Conservation (phyloP, 352 stramenopile genomes). For the Aphanomyces stellatus region DNA sequence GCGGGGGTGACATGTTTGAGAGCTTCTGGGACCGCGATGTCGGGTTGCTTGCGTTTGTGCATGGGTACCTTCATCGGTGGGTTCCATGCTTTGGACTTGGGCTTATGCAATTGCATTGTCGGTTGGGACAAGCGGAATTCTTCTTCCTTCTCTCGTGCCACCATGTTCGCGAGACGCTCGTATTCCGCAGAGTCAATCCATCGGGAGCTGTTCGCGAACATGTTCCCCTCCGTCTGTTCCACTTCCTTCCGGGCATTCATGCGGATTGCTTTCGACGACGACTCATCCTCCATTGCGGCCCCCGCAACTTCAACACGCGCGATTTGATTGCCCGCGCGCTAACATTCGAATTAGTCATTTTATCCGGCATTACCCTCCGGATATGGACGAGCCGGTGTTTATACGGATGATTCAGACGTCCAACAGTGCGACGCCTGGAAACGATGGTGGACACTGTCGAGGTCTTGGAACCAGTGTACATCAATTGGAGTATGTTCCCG, state of each 20-base stretch:
- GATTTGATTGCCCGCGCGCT: not conserved
- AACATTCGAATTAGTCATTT: too few relatives aligned
- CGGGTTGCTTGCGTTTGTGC: conserved; percentile 44
- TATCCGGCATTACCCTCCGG: too few relatives aligned
- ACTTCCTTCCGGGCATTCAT: conserved; percentile 6
- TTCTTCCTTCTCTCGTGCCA: conserved; percentile 14
- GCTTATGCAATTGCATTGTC: not conserved
- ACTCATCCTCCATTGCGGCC: not conserved
- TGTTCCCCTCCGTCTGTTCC: not conserved
- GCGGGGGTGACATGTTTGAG: conserved; percentile 24
- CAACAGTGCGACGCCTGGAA: too few relatives aligned
- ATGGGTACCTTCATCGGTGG: conserved; percentile 50
- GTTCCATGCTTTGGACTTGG: conserved; percentile 43
- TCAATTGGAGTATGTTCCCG: too few relatives aligned
- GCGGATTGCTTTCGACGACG: not conserved
- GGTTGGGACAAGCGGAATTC: not conserved
- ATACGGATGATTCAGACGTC: too few relatives aligned
- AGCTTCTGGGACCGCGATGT: conserved; percentile 33
- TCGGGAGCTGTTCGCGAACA: not conserved
- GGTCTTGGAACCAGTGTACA: too few relatives aligned
- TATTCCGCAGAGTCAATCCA: conserved; percentile 17
- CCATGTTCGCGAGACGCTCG: conserved; percentile 1
- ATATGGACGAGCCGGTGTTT: too few relatives aligned
- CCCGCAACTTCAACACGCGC: too few relatives aligned
- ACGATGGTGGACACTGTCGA: too few relatives aligned